phyloP scores from a whole-genome alignment of 805 yeast species.

The Lachancea waltii region DNA sequence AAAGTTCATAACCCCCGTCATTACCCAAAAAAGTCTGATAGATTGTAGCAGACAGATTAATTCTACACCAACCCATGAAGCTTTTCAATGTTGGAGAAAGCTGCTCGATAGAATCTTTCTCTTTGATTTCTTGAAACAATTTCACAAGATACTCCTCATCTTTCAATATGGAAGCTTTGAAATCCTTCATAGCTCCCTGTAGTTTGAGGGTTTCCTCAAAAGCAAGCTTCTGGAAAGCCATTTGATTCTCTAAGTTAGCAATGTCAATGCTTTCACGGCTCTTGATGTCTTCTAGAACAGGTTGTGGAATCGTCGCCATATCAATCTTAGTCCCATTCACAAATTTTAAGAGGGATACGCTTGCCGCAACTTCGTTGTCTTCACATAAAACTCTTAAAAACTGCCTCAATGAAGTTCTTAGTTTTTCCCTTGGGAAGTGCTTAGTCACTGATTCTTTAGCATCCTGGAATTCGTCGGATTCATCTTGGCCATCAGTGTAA shows the following conservation, averaged over 20 bases:
- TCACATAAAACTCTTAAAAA: conserved; percentile 51
- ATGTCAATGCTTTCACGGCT: conserved; percentile 56
- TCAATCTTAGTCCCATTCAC: conserved; percentile 29
- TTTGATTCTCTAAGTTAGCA: conserved; percentile 54
- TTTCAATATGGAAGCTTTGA: conserved; percentile 48
- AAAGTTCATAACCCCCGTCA: conserved; percentile 73
- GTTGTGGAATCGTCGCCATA: conserved; percentile 37
- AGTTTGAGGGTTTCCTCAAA: conserved; percentile 48
- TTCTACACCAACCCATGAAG: conserved; percentile 74
- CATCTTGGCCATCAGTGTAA: conserved; percentile 4
- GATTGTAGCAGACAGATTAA: conserved; percentile 77
- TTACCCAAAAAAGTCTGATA: conserved; percentile 75
- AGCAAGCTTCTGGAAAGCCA: conserved; percentile 67
- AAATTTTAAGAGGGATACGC: conserved; percentile 48
- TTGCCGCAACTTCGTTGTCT: conserved; percentile 49
- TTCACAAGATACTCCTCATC: conserved; percentile 49
- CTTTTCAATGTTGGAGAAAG: conserved; percentile 62
- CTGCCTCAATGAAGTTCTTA: conserved; percentile 71
- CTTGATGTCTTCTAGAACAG: conserved; percentile 46
- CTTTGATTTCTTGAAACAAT: conserved; percentile 61
- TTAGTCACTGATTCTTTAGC: conserved; percentile 18
- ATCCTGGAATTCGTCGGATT: conserved; percentile 22
- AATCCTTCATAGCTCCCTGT: conserved; percentile 50
- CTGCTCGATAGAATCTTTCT: conserved; percentile 44
- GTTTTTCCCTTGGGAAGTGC: conserved; percentile 60